Evolutionary conservation across 345 rosid genomes (phyloP).

Genomic region (Citrus hindsii): DNA sequence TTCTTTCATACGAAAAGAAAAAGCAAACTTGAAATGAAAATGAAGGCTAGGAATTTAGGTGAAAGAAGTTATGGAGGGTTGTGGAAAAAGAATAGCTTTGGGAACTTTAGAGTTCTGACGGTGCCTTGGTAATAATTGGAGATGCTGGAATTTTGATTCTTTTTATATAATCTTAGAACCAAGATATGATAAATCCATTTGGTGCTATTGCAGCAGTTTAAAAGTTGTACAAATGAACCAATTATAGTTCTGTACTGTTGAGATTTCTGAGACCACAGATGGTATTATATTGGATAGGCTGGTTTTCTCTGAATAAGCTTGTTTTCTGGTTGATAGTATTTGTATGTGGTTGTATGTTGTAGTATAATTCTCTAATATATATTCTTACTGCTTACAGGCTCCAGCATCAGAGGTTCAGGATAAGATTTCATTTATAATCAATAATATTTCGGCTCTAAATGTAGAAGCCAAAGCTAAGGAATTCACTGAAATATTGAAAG

Average conservation of each 20-base stretch:
- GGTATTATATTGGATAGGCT: neutral
- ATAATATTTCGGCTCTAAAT: conserved; percentile 79
- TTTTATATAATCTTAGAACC: neutral
- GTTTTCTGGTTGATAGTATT: neutral
- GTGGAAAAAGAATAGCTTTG: neutral
- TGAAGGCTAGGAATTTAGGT: neutral
- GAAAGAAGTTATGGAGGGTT: neutral
- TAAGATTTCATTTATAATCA: conserved; percentile 86
- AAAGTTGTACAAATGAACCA: neutral
- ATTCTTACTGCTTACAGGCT: conserved; percentile 44
- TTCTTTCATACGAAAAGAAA: neutral
- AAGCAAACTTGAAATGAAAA: neutral
- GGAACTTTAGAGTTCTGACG: neutral
- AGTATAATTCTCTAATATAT: neutral
- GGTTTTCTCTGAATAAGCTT: neutral
- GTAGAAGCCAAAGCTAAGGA: conserved; percentile 83
- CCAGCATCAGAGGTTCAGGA: conserved; percentile 82
- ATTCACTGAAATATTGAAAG: conserved; percentile 73
- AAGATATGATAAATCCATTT: neutral
- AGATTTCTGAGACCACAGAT: neutral
- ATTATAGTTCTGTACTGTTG: neutral
- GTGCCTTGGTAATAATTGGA: neutral
- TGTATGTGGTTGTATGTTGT: neutral
- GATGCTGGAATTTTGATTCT: neutral
- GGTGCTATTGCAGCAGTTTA: neutral